Conservation (phyloP, 2,329 filamentous ascomycete species). For the Aspergillus sp. region DNA sequence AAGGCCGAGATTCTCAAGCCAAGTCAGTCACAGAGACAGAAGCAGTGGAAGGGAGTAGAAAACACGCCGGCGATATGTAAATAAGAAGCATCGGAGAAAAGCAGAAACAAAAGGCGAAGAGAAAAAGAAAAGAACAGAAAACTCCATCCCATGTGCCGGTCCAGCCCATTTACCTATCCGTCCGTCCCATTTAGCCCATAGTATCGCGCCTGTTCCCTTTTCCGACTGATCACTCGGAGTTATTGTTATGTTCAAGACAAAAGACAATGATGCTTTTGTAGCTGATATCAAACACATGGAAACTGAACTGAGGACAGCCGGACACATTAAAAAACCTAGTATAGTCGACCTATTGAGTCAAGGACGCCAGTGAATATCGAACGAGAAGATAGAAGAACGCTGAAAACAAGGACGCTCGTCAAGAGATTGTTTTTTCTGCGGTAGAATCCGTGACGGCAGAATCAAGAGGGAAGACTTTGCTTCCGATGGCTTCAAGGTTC, state of each 20-base stretch:
- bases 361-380: slow-evolving; percentile 4
- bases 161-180: slow-evolving; percentile 11
- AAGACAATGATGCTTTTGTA: background rate
- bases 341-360: slow-evolving; percentile 9
- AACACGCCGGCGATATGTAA: background rate
- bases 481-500: background rate
- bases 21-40: background rate
- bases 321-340: slow-evolving; percentile 15
- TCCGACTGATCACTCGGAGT: slow-evolving; percentile 7
- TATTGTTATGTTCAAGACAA: slow-evolving; percentile 8
- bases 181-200: slow-evolving; percentile 11
- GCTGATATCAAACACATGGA: slow-evolving; percentile 11
- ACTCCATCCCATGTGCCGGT: slow-evolving; percentile 19
- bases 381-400: slow-evolving; percentile 12
- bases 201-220: slow-evolving; percentile 3
- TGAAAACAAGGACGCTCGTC: slow-evolving; percentile 7
- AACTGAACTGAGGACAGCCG: slow-evolving; percentile 12
- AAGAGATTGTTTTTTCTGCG: slow-evolving; percentile 9
- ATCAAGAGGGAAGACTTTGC: slow-evolving; percentile 10
- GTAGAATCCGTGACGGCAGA: slow-evolving; percentile 10
- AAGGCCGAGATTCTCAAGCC: background rate
- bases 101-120: background rate
- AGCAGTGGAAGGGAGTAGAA: background rate
- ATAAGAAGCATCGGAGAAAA: background rate
- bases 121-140: slow-evolving; percentile 4